Percentiles rank a stretch among this genome's conserved stretches.
phyloP scores from a whole-genome alignment of 2,329 filamentous ascomycete species.

The Trichoderma gracile region DNA sequence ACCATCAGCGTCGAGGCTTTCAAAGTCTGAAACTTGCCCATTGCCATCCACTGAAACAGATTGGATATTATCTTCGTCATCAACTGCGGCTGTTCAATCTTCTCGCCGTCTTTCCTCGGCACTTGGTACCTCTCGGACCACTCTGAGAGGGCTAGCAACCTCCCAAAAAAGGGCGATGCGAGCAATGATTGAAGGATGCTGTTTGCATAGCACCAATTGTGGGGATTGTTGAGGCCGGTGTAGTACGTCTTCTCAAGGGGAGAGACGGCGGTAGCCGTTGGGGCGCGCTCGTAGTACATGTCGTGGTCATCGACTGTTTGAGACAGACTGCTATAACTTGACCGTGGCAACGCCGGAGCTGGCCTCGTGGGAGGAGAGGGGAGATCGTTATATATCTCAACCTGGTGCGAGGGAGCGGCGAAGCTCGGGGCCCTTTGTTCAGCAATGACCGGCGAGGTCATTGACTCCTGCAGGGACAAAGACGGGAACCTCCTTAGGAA shows the following conservation, averaged over 20 bases:
- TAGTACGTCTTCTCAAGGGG: conserved; percentile 40
- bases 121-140: conserved; percentile 67
- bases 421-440: conserved; percentile 34
- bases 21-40: conserved; percentile 52
- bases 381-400: conserved; percentile 50
- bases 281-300: conserved; percentile 44
- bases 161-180: conserved; percentile 67
- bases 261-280: conserved; percentile 37
- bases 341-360: conserved; percentile 65
- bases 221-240: conserved; percentile 76
- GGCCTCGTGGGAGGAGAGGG: conserved; percentile 64
- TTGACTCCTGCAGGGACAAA: conserved; percentile 60
- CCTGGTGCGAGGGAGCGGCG: conserved; percentile 36
- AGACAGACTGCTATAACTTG: conserved; percentile 76
- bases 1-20: conserved; percentile 60
- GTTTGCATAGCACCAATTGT: conserved; percentile 89
- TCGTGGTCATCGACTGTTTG: conserved; percentile 42
- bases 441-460: conserved; percentile 47
- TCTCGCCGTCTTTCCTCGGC: conserved; percentile 62
- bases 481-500: conserved; percentile 82
- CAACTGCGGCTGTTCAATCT: conserved; percentile 55
- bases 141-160: conserved; percentile 60
- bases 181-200: conserved; percentile 83
- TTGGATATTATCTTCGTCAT: conserved; percentile 62
- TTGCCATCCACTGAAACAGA: conserved; percentile 58